Percentiles rank a stretch among this genome's conserved stretches.
These are phyloP conservation scores for Choiromyces venosus DNA, from an alignment of 495 filamentous ascomycete species.

Conservation along the genomic window DNA sequence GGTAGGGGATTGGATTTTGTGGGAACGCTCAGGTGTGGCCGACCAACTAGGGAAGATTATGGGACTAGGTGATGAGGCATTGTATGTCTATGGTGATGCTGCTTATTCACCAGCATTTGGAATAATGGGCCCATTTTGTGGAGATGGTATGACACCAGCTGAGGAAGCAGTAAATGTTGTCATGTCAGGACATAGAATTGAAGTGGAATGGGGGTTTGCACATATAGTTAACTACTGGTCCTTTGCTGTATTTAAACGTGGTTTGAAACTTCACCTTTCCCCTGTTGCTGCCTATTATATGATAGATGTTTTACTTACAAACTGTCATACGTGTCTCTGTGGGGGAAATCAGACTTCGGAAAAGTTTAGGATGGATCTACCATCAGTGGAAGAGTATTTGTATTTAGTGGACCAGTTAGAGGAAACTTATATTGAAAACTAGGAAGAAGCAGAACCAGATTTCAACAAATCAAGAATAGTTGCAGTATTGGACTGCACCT, in stretches of 20 bases:
- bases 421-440: background rate
- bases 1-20: no score
- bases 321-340: background rate
- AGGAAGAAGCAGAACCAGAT: background rate
- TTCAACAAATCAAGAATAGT: background rate
- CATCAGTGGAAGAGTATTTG: background rate
- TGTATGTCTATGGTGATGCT: no score
- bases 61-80: no score
- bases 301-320: background rate
- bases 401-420: background rate
- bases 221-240: background rate
- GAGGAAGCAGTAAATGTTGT: background rate
- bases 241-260: background rate
- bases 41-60: no score
- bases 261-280: background rate
- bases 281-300: background rate
- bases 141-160: background rate
- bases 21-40: no score
- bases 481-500: background rate
- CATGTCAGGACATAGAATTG: background rate
- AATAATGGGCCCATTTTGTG: background rate
- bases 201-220: background rate
- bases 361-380: background rate
- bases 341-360: background rate
- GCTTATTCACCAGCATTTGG: background rate